Conservation (phyloP, 225 moss, liverwort and hornwort genomes). For the Antitrichia curtipendula region DNA sequence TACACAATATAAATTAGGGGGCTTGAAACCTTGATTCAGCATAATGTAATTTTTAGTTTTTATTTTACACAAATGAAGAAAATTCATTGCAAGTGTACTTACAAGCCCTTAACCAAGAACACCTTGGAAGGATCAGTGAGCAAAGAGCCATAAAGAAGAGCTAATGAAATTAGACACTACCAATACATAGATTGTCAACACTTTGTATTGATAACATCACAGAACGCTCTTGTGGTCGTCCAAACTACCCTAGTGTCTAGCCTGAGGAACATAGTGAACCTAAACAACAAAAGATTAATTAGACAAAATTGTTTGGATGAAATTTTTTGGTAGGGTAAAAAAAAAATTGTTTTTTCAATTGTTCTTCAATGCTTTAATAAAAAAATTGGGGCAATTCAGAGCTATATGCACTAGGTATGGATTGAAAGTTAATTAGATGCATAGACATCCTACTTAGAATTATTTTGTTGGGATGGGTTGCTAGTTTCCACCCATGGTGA, state of each 20-base stretch:
- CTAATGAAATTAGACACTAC: background rate
- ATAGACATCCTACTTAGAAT: accelerated
- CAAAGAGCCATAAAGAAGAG: accelerated
- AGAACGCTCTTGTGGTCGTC: accelerated
- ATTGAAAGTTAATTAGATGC: background rate
- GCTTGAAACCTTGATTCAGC: background rate
- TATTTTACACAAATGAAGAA: background rate
- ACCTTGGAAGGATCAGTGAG: background rate
- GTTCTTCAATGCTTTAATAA: background rate
- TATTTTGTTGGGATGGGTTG: too few relatives aligned
- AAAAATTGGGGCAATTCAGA: background rate
- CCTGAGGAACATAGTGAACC: accelerated
- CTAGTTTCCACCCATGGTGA: accelerated
- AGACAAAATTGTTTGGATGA: accelerated
- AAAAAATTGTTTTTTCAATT: background rate
- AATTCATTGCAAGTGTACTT: too few relatives aligned
- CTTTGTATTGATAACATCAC: accelerated
- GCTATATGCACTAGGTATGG: background rate
- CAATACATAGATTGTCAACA: background rate
- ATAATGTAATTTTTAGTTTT: background rate
- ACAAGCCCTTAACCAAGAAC: accelerated
- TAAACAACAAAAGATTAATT: background rate
- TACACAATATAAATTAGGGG: accelerated
- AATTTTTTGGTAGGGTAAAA: background rate
- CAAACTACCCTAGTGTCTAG: accelerated